A percentile compares a stretch with the other conserved stretches of the same genome.
These are phyloP conservation scores for Cladophialophora bantiana DNA, from an alignment of 2,329 filamentous ascomycete genomes.

Conservation along the genomic window DNA sequence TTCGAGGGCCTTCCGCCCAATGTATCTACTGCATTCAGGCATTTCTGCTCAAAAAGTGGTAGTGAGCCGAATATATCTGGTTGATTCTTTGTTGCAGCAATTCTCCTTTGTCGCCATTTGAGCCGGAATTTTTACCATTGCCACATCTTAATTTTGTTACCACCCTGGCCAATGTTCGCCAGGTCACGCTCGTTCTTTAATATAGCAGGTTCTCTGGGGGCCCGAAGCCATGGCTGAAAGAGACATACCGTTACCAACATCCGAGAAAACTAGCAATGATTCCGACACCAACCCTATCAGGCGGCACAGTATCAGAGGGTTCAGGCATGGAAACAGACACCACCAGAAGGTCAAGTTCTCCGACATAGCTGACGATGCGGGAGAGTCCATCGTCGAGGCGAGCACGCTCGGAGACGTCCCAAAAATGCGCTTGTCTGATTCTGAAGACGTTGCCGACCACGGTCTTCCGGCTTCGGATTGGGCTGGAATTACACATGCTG, in stretches of 20 bases:
- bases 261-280: conserved; percentile 22
- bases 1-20: not conserved
- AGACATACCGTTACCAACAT: conserved; percentile 1
- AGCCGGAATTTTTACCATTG: not conserved
- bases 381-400: not conserved
- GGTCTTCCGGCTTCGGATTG: conserved; percentile 22
- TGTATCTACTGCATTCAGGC: not conserved
- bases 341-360: conserved; percentile 35
- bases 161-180: not conserved
- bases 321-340: conserved; percentile 13
- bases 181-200: not conserved
- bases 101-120: conserved; percentile 12
- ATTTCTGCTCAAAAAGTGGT: not conserved
- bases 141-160: conserved; percentile 1
- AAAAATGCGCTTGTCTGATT: conserved; percentile 26
- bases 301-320: conserved; percentile 16
- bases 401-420: conserved; percentile 20
- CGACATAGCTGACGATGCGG: conserved; percentile 15
- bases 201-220: not conserved
- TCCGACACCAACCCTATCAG: conserved; percentile 19
- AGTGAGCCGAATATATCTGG: not conserved
- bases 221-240: conserved; percentile 23
- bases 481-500: conserved; percentile 31
- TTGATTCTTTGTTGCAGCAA: conserved; percentile 9
- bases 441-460: conserved; percentile 32